phyloP scores from a whole-genome alignment of 2,329 filamentous ascomycete genomes.

The Beauveria caledonica region DNA sequence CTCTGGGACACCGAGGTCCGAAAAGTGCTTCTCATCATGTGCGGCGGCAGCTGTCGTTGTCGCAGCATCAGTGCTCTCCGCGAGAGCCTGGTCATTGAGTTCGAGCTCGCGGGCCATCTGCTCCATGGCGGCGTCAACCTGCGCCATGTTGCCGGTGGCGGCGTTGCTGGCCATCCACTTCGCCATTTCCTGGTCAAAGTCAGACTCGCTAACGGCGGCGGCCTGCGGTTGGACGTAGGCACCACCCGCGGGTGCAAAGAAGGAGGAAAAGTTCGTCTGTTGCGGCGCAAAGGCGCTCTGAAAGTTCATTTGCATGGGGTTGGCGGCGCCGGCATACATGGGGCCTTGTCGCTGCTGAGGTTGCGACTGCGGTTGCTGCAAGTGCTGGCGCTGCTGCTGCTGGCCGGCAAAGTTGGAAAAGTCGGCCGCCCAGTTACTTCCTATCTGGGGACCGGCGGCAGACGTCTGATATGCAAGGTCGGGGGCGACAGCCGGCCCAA shows the following conservation, averaged over 20 bases:
- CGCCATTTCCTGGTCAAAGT: constrained; percentile 34
- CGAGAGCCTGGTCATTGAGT: constrained; percentile 24
- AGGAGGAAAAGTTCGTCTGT: constrained; percentile 21
- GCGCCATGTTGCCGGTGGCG: constrained; percentile 23
- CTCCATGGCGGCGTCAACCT: constrained; percentile 36
- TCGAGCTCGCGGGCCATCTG: constrained; percentile 34
- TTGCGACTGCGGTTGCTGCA: constrained; percentile 3
- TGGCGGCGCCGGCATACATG: constrained; percentile 17
- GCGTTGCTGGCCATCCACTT: constrained; percentile 33
- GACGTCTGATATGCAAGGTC: constrained; percentile 16
- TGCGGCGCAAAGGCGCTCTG: constrained; percentile 23
- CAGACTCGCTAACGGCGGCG: constrained; percentile 19
- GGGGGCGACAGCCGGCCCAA: constrained; percentile 15
- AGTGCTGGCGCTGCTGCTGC: constrained; percentile 1
- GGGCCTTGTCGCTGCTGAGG: constrained; percentile 18
- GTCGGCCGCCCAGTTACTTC: constrained; percentile 30
- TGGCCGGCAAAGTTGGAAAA: constrained; percentile 26
- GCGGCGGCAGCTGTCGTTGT: constrained; percentile 4
- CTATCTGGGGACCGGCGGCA: constrained; percentile 17
- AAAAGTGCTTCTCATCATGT: constrained; percentile 14
- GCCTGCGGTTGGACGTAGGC: constrained; percentile 19
- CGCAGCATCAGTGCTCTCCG: constrained; percentile 11
- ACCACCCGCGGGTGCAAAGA: constrained; percentile 21
- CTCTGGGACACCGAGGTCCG: constrained; percentile 24
- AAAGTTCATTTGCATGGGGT: constrained; percentile 21